Evolutionary conservation across 2,329 filamentous ascomycete species (phyloP), one percentile per base, ranked within the genome.

Genomic region (Xylaria sp.): DNA sequence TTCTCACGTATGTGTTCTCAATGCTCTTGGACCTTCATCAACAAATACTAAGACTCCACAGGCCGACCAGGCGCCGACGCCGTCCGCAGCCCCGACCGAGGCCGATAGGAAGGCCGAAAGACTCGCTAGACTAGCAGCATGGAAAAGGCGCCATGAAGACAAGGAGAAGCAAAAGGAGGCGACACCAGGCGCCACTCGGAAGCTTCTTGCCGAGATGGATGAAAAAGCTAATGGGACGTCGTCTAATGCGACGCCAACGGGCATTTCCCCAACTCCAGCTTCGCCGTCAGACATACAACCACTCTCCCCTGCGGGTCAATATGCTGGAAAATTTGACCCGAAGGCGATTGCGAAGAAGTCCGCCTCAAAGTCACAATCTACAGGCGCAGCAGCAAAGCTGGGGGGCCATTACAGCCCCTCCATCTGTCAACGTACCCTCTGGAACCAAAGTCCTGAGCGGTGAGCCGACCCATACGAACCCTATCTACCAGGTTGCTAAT

Each of bases 91-190:
- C 16, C 85, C 85, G 68, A 80, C 83, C 35, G 89, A 91, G 68
- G 83, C 85, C 62, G 86, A 91, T 54, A 91, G 89, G 71, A 91
- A 92, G 73, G 89, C 88, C 54, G 90, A 93, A 73, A 81, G 90
- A 63, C 80, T 92, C 49, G 90, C 90, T 34, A 92, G 91, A 71
- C 76, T 96, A 34, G 90, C 93, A 72, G 90, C 90, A 59, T 96
- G 92, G 92, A 96, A 96, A 76, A 89, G 91, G 75, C 93, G 92
- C 75, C 88, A 91, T 71, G 89, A 91, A 65, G 85, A 86, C 71
- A 87, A 88, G 67, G 87, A 88, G 67, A 90, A 90, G 71, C 84
- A 89, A 71, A 86, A 85, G 69, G 84, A 89, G 68, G 81, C 86
- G 50, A 85, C 84, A 56, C 79, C 83, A 47, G 84, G 83, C 59